Evolutionary conservation across 192 early-diverging fungal genomes (phyloP).

Genomic region (Rhizophagus clarus): DNA sequence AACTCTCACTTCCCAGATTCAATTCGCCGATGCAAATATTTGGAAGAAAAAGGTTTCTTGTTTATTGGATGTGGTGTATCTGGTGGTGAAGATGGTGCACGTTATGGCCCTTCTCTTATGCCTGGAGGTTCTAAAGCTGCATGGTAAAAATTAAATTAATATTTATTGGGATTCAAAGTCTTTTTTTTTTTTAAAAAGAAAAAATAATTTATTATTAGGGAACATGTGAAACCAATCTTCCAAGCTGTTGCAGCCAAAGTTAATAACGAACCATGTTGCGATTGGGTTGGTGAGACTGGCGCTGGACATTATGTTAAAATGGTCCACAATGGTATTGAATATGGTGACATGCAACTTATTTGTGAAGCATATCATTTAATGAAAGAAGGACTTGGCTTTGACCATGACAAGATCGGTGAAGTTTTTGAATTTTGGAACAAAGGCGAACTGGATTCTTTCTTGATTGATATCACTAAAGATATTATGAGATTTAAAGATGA

Average conservation of each 20-base stretch:
- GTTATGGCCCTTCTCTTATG: slow-evolving; percentile 96
- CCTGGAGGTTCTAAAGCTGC: slow-evolving; percentile 93
- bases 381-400: slow-evolving; percentile 81
- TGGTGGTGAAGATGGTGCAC: slow-evolving; percentile 98
- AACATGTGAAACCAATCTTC: slow-evolving; percentile 93
- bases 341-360: slow-evolving; percentile 99
- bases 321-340: slow-evolving; percentile 99
- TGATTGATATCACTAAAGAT: slow-evolving; percentile 95
- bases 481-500: slow-evolving; percentile 92
- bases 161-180: too few species aligned
- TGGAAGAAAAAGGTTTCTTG: slow-evolving; percentile 87
- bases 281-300: slow-evolving; percentile 98
- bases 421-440: slow-evolving; percentile 96
- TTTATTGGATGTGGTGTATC: slow-evolving; percentile 98
- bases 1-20: slow-evolving; percentile 99
- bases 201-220: slow-evolving; percentile 46
- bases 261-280: slow-evolving; percentile 91
- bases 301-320: slow-evolving; percentile 99
- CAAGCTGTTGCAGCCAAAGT: slow-evolving; percentile 90
- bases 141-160: slow-evolving; percentile 60
- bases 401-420: slow-evolving; percentile 85
- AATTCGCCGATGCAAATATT: slow-evolving; percentile 85
- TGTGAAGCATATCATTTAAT: slow-evolving; percentile 94
- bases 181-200: slow-evolving; percentile 10
- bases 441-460: slow-evolving; percentile 95